Conservation (phyloP, 2,329 filamentous ascomycete genomes). For the Alternaria sp. region DNA sequence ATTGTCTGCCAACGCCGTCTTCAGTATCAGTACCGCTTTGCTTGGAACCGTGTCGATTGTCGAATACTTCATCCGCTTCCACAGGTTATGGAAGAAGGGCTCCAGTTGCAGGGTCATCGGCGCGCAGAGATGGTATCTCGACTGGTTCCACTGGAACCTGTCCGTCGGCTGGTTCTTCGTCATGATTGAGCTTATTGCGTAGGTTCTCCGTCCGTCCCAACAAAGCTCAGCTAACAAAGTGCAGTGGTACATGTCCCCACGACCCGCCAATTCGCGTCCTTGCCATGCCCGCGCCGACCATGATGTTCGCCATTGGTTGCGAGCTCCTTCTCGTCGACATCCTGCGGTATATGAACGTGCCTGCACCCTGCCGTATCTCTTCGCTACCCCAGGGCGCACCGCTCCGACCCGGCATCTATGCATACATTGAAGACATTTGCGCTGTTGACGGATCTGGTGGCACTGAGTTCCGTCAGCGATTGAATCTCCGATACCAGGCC, state of each 20-base stretch:
- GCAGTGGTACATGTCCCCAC: slow-evolving; percentile 55
- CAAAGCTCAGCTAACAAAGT: slow-evolving; percentile 13
- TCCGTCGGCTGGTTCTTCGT: slow-evolving; percentile 63
- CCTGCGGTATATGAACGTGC: slow-evolving; percentile 55
- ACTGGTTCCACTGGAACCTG: slow-evolving; percentile 67
- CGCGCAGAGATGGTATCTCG: slow-evolving; percentile 56
- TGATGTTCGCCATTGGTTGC: slow-evolving; percentile 62
- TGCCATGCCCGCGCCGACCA: slow-evolving; percentile 61
- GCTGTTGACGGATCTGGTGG: slow-evolving; percentile 63
- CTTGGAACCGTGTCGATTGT: slow-evolving; percentile 63
- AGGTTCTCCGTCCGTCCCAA: slow-evolving; percentile 23
- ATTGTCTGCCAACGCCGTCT: slow-evolving; percentile 60
- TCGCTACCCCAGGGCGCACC: slow-evolving; percentile 61
- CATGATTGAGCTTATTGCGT: slow-evolving; percentile 65
- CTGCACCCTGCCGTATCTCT: slow-evolving; percentile 61
- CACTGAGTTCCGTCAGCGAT: slow-evolving; percentile 60
- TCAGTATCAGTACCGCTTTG: slow-evolving; percentile 63
- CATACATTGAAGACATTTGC: slow-evolving; percentile 63
- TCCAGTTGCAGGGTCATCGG: slow-evolving; percentile 63
- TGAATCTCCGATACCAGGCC: slow-evolving; percentile 62
- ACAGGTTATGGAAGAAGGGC: slow-evolving; percentile 59
- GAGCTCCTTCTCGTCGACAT: slow-evolving; percentile 61
- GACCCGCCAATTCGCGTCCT: slow-evolving; percentile 62
- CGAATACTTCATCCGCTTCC: slow-evolving; percentile 62
- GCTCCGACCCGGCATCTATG: slow-evolving; percentile 63